Conservation (phyloP, 352 stramenopile genomes). For the Globisporangium rhizosaccharum region DNA sequence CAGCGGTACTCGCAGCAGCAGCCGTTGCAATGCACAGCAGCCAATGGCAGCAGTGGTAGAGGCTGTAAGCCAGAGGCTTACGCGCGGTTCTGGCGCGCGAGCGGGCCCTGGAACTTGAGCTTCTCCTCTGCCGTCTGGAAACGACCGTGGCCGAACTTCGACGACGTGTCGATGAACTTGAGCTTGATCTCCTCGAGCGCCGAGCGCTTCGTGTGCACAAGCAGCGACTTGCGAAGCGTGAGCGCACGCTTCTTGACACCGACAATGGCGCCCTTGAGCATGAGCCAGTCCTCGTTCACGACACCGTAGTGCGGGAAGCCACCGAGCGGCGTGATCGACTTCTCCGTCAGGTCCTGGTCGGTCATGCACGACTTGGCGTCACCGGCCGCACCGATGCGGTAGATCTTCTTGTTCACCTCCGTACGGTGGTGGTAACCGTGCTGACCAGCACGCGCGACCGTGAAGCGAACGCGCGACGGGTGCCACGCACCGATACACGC, state of each 20-base stretch:
- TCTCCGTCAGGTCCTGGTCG: conserved; percentile 99
- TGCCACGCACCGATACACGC: conserved; percentile 99
- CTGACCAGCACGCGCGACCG: conserved; percentile 98
- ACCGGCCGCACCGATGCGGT: conserved; percentile 93
- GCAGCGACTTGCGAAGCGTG: conserved; percentile 98
- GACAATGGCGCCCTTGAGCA: conserved; percentile 98
- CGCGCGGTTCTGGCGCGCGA: conserved; percentile 89
- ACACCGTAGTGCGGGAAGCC: conserved; percentile 99
- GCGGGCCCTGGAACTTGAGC: conserved; percentile 97
- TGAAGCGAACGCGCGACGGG: conserved; percentile 97
- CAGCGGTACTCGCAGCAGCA: neutral
- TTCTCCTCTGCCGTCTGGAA: conserved; percentile 99
- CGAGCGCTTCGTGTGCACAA: conserved; percentile 96
- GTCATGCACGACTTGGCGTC: conserved; percentile 96
- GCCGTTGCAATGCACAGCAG: conserved; percentile 10
- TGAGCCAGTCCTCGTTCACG: conserved; percentile 99
- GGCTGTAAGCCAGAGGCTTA: conserved; percentile 31
- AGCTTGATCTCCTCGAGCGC: conserved; percentile 96
- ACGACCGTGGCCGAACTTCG: conserved; percentile 99
- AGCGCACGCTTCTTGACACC: conserved; percentile 99
- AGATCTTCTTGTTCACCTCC: conserved; percentile 99
- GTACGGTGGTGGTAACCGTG: conserved; percentile 99
- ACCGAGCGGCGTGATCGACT: conserved; percentile 99
- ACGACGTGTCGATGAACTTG: conserved; percentile 96
- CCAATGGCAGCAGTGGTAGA: conserved; percentile 1